A percentile compares a stretch with the other conserved stretches of the same genome.
Evolutionary conservation across 768 basidiomycete genomes (phyloP).

Genomic region (Rhodosporidiobolus odoratus): DNA sequence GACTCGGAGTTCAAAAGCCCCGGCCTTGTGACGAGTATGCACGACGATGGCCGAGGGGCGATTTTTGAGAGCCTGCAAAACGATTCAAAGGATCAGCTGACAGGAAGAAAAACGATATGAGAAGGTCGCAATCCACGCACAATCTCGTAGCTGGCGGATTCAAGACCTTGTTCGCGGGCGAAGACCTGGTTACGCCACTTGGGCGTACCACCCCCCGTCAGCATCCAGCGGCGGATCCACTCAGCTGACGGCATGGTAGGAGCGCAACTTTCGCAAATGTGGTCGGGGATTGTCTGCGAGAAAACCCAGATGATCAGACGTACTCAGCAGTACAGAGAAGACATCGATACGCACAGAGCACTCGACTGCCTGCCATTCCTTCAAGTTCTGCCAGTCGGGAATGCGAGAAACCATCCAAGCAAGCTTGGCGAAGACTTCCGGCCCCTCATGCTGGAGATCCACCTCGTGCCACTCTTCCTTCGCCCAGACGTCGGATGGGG

Average conservation of each 20-base stretch:
- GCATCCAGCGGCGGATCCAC: slow-evolving; percentile 52
- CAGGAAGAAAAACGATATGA: neutral
- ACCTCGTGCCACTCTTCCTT: slow-evolving; percentile 68
- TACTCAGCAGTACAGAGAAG: neutral
- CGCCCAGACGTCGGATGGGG: slow-evolving; percentile 60
- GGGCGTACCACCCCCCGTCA: slow-evolving; percentile 51
- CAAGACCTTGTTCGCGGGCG: slow-evolving; percentile 73
- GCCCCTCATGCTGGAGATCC: slow-evolving; percentile 77
- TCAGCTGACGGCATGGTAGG: slow-evolving; percentile 68
- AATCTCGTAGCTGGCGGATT: slow-evolving; percentile 85
- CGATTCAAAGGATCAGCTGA: too few species aligned
- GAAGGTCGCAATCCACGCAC: slow-evolving; percentile 38
- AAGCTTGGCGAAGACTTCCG: slow-evolving; percentile 64
- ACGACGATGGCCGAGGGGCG: slow-evolving; percentile 82
- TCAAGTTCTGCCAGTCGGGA: slow-evolving; percentile 63
- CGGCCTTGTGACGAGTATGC: slow-evolving; percentile 60
- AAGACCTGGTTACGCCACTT: slow-evolving; percentile 47
- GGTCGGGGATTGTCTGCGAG: neutral
- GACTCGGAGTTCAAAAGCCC: slow-evolving; percentile 61
- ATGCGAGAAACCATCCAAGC: slow-evolving; percentile 85
- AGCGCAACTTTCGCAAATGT: slow-evolving; percentile 54
- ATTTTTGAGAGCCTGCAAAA: slow-evolving; percentile 61
- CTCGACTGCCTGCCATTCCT: slow-evolving; percentile 64
- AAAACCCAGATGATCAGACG: neutral
- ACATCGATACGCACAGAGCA: slow-evolving; percentile 40